phyloP scores from a whole-genome alignment of 2,329 filamentous ascomycete species.

The Sordariomycetes sp. region DNA sequence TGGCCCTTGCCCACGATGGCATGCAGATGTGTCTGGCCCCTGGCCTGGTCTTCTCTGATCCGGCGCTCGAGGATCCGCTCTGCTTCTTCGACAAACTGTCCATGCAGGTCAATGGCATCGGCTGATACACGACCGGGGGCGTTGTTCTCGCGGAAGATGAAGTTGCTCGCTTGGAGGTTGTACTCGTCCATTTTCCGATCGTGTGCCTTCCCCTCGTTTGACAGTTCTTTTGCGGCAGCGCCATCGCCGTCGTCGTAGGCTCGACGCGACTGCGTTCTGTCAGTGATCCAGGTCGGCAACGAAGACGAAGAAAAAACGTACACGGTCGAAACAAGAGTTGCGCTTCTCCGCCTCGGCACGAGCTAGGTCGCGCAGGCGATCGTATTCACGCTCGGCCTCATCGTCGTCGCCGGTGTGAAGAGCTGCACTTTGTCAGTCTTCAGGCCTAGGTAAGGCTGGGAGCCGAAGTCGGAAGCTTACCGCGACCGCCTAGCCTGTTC shows the following conservation, averaged over 20 bases:
- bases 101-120: constrained; percentile 91
- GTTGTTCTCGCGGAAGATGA: constrained; percentile 95
- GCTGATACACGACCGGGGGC: constrained; percentile 60
- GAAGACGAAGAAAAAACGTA: constrained; percentile 25
- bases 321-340: constrained; percentile 64
- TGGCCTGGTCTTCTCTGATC: constrained; percentile 66
- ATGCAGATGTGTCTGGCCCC: constrained; percentile 75
- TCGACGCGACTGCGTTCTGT: constrained; percentile 49
- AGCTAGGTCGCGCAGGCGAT: constrained; percentile 77
- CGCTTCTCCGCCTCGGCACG: constrained; percentile 73
- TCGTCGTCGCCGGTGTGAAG: constrained; percentile 64
- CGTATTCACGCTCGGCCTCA: constrained; percentile 77
- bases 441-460: not conserved
- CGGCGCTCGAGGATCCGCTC: constrained; percentile 82
- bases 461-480: constrained; percentile 20
- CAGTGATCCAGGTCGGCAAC: too few species aligned
- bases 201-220: constrained; percentile 77
- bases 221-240: constrained; percentile 71
- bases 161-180: constrained; percentile 86
- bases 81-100: constrained; percentile 89
- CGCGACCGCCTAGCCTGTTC: constrained; percentile 33
- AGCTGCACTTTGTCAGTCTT: constrained; percentile 35
- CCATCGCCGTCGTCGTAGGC: constrained; percentile 82
- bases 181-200: constrained; percentile 77
- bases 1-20: constrained; percentile 96